Conservation (phyloP, 2,329 filamentous ascomycete genomes). For the Trichophyton schoenleinii region DNA sequence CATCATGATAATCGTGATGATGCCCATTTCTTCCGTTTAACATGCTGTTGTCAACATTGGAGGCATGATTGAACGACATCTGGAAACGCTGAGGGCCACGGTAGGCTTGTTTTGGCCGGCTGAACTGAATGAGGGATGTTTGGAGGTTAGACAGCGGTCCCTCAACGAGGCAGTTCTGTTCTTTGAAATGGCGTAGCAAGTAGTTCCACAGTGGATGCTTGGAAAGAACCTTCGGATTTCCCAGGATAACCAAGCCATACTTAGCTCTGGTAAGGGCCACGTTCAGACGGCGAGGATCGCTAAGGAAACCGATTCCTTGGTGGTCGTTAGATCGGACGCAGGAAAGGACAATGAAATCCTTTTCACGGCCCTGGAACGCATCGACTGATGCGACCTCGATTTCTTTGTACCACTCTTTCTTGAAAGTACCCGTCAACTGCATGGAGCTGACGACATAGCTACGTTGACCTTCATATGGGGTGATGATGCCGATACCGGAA, state of each 20-base stretch:
- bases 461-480: constrained; percentile 93
- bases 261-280: constrained; percentile 94
- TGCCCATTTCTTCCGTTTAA: constrained; percentile 39
- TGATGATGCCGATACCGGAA: constrained; percentile 89
- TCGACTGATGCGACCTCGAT: constrained; percentile 97
- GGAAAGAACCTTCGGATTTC: constrained; percentile 91
- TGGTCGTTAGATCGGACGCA: constrained; percentile 98
- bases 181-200: constrained; percentile 90
- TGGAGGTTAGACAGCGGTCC: constrained; percentile 93
- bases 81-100: constrained; percentile 79
- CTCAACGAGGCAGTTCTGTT: constrained; percentile 88
- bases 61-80: constrained; percentile 59
- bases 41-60: constrained; percentile 43
- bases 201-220: constrained; percentile 98
- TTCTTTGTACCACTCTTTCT: constrained; percentile 97
- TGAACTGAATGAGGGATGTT: constrained; percentile 87
- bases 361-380: constrained; percentile 96
- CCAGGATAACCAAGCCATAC: constrained; percentile 89
- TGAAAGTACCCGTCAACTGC: constrained; percentile 93
- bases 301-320: constrained; percentile 97
- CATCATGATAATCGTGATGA: constrained; percentile 51
- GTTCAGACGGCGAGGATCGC: constrained; percentile 91
- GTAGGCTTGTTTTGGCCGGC: constrained; percentile 81
- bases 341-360: constrained; percentile 96
- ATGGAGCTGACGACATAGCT: constrained; percentile 99